These are phyloP conservation scores for Talaromyces nanjingensis DNA, from an alignment of 495 filamentous ascomycete genomes.

Conservation along the genomic window DNA sequence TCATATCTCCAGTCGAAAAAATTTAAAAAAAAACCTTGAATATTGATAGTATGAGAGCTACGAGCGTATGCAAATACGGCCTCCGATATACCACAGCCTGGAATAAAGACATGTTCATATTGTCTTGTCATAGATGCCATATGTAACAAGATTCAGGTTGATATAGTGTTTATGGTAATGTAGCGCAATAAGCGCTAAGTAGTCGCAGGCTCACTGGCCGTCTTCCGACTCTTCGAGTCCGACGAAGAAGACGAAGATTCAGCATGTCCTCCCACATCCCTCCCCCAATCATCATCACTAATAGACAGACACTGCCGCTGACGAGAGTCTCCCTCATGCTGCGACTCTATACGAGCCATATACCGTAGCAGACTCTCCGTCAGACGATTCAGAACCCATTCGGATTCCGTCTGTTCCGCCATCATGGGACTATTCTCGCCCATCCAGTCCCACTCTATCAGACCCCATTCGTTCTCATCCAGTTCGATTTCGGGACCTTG, in stretches of 20 bases:
- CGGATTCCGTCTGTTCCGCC: slow-evolving; percentile 45
- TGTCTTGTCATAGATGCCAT: background rate
- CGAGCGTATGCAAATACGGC: background rate
- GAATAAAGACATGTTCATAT: background rate
- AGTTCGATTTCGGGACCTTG: slow-evolving; percentile 11
- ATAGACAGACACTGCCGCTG: background rate
- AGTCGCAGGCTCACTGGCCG: background rate
- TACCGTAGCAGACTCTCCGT: slow-evolving; percentile 52
- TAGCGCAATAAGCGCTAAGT: background rate
- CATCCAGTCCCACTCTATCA: slow-evolving; percentile 64
- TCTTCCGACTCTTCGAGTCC: background rate
- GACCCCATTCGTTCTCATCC: slow-evolving; percentile 48
- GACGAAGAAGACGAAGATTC: background rate
- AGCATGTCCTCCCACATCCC: background rate
- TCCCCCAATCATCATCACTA: background rate
- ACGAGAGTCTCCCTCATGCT: background rate
- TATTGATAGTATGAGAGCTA: background rate
- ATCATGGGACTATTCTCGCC: slow-evolving; percentile 57
- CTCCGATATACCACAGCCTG: background rate
- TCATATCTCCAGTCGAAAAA: too few relatives aligned
- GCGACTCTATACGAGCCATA: slow-evolving; percentile 24
- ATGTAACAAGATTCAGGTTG: background rate
- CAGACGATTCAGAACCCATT: slow-evolving; percentile 55
- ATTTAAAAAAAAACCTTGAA: background rate
- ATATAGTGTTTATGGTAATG: background rate